These are phyloP conservation scores for Candida glucosophila DNA, from an alignment of 1,139 yeast species.

Conservation along the genomic window DNA sequence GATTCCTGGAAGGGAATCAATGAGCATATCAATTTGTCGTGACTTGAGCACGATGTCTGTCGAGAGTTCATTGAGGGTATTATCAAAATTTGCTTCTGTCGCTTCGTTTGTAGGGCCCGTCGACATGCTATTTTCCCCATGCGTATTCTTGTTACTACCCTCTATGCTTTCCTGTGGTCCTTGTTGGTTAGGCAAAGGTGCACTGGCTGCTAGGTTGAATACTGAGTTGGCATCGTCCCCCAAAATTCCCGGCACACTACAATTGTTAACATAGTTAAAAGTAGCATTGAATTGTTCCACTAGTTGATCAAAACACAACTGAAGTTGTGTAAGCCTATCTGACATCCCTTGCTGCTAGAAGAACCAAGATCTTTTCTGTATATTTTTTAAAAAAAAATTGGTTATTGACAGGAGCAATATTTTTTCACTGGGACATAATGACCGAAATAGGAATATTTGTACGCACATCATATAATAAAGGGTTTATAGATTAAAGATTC, in stretches of 20 bases:
- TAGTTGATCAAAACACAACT: constrained; percentile 83
- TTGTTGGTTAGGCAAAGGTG: constrained; percentile 31
- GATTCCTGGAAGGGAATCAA: constrained; percentile 87
- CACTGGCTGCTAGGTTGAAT: constrained; percentile 34
- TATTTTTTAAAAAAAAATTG: not conserved
- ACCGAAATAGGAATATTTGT: too few relatives aligned
- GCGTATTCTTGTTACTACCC: constrained; percentile 16
- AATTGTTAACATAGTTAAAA: constrained; percentile 66
- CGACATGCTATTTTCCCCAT: constrained; percentile 11
- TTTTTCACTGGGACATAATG: too few relatives aligned
- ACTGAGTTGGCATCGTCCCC: constrained; percentile 33
- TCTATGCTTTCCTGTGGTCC: constrained; percentile 8
- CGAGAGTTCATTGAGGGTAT: constrained; percentile 63
- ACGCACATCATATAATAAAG: too few relatives aligned
- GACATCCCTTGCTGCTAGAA: too few relatives aligned
- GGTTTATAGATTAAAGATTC: too few relatives aligned
- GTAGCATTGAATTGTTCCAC: constrained; percentile 91
- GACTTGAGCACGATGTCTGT: constrained; percentile 80
- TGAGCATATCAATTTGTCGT: constrained; percentile 76
- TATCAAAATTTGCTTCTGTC: constrained; percentile 32
- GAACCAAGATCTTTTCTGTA: too few relatives aligned
- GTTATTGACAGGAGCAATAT: not conserved
- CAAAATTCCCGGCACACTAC: constrained; percentile 29
- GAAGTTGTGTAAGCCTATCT: constrained; percentile 87
- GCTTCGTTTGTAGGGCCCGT: constrained; percentile 10